Evolutionary conservation across 1,139 yeast genomes (phyloP).

Genomic region (Debaryomyces udenii): DNA sequence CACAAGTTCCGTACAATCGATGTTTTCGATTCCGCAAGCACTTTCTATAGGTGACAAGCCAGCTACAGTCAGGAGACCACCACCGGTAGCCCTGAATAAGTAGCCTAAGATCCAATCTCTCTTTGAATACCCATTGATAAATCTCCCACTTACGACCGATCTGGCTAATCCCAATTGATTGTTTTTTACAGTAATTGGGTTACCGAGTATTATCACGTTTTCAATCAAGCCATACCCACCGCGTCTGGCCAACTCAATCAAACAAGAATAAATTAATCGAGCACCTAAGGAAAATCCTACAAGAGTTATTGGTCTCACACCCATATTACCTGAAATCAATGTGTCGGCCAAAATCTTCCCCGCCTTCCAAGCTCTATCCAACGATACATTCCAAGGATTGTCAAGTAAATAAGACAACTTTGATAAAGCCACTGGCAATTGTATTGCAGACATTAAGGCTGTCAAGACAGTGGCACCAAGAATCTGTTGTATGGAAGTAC

Average conservation of each 20-base stretch:
- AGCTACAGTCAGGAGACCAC: slow-evolving; percentile 87
- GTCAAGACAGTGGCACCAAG: slow-evolving; percentile 89
- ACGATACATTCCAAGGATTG: slow-evolving; percentile 97
- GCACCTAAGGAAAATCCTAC: slow-evolving; percentile 96
- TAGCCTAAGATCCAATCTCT: slow-evolving; percentile 98
- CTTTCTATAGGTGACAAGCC: slow-evolving; percentile 80
- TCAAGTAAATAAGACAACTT: slow-evolving; percentile 88
- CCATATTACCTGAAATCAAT: slow-evolving; percentile 80
- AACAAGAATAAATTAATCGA: slow-evolving; percentile 86
- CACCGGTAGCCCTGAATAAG: slow-evolving; percentile 91
- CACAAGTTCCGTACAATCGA: slow-evolving; percentile 83
- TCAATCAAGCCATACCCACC: slow-evolving; percentile 91
- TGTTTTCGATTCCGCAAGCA: slow-evolving; percentile 71
- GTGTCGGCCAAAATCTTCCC: slow-evolving; percentile 93
- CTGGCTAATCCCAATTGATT: slow-evolving; percentile 82
- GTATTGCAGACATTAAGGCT: slow-evolving; percentile 96
- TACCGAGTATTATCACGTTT: slow-evolving; percentile 85
- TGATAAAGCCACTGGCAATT: slow-evolving; percentile 87
- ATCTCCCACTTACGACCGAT: slow-evolving; percentile 87
- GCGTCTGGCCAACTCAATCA: slow-evolving; percentile 79
- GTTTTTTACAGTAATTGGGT: slow-evolving; percentile 78
- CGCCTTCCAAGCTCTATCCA: slow-evolving; percentile 97
- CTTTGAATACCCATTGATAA: slow-evolving; percentile 86
- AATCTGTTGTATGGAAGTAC: slow-evolving; percentile 93
- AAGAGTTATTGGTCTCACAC: slow-evolving; percentile 88